Evolutionary conservation across 192 early-diverging fungal genomes (phyloP).

Genomic region (Podila clonocystis): DNA sequence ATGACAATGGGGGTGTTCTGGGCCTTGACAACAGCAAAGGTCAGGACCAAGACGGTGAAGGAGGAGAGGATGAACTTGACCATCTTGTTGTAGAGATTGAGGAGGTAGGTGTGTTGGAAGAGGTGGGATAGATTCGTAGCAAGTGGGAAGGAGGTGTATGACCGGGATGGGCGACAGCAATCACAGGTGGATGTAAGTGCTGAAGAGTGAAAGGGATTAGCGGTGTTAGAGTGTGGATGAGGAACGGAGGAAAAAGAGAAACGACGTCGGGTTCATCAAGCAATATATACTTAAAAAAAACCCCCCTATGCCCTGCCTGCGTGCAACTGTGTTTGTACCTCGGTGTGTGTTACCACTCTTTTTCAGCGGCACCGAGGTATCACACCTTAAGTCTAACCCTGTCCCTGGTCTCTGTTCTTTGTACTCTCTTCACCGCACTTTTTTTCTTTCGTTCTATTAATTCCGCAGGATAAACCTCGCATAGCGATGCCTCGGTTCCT

Average conservation of each 20-base stretch:
- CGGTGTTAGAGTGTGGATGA: slow-evolving; percentile 2
- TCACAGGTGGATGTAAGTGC: background rate
- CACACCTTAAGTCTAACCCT: too few relatives aligned
- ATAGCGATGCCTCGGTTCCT: too few relatives aligned
- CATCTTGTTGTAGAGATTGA: slow-evolving; percentile 9
- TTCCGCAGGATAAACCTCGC: too few relatives aligned
- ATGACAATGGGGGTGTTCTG: slow-evolving; percentile 19
- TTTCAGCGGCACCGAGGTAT: too few relatives aligned
- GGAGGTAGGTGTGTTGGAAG: too few relatives aligned
- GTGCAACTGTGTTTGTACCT: background rate
- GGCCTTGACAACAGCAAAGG: slow-evolving; percentile 22
- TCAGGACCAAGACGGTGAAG: slow-evolving; percentile 18
- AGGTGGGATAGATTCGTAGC: too few relatives aligned
- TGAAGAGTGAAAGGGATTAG: background rate
- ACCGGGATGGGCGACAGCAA: too few relatives aligned
- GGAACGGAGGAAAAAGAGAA: slow-evolving; percentile 3
- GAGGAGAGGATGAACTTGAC: slow-evolving; percentile 27
- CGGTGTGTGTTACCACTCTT: too few relatives aligned
- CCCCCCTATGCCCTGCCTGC: background rate
- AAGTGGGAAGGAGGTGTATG: too few relatives aligned
- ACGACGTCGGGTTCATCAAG: background rate
- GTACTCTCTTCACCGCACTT: too few relatives aligned
- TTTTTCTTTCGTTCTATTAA: too few relatives aligned
- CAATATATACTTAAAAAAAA: background rate
- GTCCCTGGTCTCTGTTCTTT: too few relatives aligned